Percentiles rank a stretch among this genome's conserved stretches.
Conservation (phyloP, 2,329 filamentous ascomycete genomes). For the Trichoderma atrobrunneum region DNA sequence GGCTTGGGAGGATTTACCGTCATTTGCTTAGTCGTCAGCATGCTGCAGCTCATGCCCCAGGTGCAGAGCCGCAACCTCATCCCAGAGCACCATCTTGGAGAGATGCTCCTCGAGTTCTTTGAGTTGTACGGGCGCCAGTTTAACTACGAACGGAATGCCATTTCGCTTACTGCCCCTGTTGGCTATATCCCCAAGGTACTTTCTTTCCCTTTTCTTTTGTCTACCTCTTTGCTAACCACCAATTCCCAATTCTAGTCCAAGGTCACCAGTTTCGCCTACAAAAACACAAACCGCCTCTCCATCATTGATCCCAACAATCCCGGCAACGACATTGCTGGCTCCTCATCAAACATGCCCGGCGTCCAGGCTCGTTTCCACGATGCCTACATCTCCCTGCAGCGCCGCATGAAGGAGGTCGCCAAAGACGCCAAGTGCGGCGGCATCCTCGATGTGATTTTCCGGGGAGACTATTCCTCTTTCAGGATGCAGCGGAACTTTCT, state of each 20-base stretch:
- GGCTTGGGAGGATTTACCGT: slow-evolving; percentile 92
- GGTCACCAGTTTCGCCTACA: slow-evolving; percentile 50
- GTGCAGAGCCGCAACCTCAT: slow-evolving; percentile 59
- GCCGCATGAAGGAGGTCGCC: slow-evolving; percentile 55
- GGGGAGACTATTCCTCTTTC: slow-evolving; percentile 77
- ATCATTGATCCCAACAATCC: slow-evolving; percentile 90
- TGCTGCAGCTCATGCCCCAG: slow-evolving; percentile 76
- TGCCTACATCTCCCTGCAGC: slow-evolving; percentile 56
- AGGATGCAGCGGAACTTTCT: slow-evolving; percentile 65
- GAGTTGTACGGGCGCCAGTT: slow-evolving; percentile 85
- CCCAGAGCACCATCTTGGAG: slow-evolving; percentile 68
- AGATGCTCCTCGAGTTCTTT: slow-evolving; percentile 82
- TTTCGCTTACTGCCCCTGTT: slow-evolving; percentile 68
- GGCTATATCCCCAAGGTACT: slow-evolving; percentile 72
- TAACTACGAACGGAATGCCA: slow-evolving; percentile 65
- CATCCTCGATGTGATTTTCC: slow-evolving; percentile 69
- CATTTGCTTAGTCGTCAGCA: slow-evolving; percentile 87
- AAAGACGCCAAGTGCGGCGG: slow-evolving; percentile 29
- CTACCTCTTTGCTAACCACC: neutral
- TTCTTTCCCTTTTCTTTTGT: neutral
- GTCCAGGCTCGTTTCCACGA: slow-evolving; percentile 69
- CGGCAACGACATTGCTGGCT: slow-evolving; percentile 85
- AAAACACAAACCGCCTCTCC: slow-evolving; percentile 66
- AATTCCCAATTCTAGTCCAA: slow-evolving; percentile 35
- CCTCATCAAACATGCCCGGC: slow-evolving; percentile 66